Conservation (phyloP, 192 early-diverging fungal species). For the Entomortierella parvispora region DNA sequence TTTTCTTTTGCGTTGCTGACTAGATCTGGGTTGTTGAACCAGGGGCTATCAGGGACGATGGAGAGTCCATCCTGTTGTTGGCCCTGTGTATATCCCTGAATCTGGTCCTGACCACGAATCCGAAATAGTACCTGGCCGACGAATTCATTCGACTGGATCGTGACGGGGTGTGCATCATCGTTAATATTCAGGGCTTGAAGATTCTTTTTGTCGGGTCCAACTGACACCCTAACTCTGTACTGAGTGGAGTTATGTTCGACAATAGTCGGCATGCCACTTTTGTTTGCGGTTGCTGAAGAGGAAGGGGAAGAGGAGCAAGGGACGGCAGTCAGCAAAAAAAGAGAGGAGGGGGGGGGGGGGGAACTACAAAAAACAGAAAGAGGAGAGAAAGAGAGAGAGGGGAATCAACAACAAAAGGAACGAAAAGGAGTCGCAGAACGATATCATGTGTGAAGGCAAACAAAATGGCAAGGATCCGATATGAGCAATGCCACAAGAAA, state of each 20-base stretch:
- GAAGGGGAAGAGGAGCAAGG: no score
- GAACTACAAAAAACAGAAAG: no score
- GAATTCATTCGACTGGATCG: conserved; percentile 39
- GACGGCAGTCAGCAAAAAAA: no score
- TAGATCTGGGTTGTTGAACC: conserved; percentile 23
- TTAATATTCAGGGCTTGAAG: conserved; percentile 13
- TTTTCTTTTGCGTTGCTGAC: not conserved
- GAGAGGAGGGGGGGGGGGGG: no score
- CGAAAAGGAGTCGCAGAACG: no score
- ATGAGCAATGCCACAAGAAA: no score
- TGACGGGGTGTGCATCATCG: conserved; percentile 22
- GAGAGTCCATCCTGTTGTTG: conserved; percentile 21
- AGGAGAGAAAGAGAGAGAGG: no score
- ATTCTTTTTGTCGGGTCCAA: conserved; percentile 10
- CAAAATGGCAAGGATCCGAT: no score
- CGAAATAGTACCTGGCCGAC: conserved; percentile 18
- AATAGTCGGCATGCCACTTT: not conserved
- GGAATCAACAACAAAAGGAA: no score
- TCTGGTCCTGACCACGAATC: conserved; percentile 20
- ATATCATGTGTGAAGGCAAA: no score
- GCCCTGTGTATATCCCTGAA: conserved; percentile 26
- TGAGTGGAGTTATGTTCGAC: conserved; percentile 13
- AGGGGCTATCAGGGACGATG: conserved; percentile 16
- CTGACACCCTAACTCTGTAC: conserved; percentile 25
- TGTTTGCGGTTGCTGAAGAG: not conserved